A percentile compares a stretch with the other conserved stretches of the same genome.
phyloP scores from a whole-genome alignment of 345 rosid genomes.

The Combretum micranthum region DNA sequence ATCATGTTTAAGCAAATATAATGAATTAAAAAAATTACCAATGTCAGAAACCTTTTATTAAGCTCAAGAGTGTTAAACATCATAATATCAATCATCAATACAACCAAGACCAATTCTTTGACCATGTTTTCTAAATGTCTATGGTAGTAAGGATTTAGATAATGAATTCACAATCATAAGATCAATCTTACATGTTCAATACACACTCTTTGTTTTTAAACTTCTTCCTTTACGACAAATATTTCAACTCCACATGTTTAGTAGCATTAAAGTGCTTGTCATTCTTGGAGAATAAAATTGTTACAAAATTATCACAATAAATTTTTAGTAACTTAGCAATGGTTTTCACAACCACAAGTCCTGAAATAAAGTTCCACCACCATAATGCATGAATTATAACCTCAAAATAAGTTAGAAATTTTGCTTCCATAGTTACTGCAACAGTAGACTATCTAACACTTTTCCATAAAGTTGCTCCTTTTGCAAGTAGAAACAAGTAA shows the following conservation, averaged over 20 bases:
- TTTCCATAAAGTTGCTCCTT: not conserved
- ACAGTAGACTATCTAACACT: not conserved
- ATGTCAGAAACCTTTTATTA: too few relatives aligned
- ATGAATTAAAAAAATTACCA: too few relatives aligned
- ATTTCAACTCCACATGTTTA: not conserved
- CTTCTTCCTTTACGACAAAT: not conserved
- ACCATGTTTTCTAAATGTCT: not conserved
- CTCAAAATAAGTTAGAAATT: not conserved
- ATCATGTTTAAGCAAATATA: too few relatives aligned
- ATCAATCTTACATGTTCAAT: not conserved
- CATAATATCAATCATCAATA: too few relatives aligned
- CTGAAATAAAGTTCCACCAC: not conserved
- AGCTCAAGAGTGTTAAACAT: too few relatives aligned
- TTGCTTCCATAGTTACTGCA: not conserved
- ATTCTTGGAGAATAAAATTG: not conserved
- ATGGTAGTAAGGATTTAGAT: not conserved
- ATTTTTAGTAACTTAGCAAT: not conserved
- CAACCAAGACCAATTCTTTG: too few relatives aligned
- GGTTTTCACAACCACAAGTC: not conserved
- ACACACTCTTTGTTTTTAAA: not conserved
- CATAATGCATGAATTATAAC: not conserved
- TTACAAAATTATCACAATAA: not conserved
- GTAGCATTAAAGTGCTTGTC: not conserved
- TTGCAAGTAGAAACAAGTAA: not conserved
- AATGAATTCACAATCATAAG: not conserved